Base-by-base conservation (phyloP, 371 early-diverging fungal species). In the Mortierella sp. region DNA sequence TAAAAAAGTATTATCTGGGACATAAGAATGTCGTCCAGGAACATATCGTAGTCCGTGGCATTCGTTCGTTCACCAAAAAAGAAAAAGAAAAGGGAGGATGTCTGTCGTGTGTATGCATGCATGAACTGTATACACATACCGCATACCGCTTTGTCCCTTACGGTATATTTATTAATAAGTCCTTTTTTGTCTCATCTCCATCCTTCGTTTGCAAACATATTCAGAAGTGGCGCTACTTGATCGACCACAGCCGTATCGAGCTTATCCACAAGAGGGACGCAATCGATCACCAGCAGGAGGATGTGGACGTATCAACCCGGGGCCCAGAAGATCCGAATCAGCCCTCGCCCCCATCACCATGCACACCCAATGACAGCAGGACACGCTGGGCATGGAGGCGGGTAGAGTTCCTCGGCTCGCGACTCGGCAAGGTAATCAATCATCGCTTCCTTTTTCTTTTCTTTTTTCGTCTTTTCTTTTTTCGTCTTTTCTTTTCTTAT, bases 351-450 rank as follows among this genome's bases (percentile, higher is more conserved):
- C 10, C 63, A 40, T 53, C 73, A 26, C 48, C 66, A 7, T 65
- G 55, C 10, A 53, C 48, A 4, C 66, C 73, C 29, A 68, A 50
- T 53, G 75, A 44, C 4, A 58, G 26, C 53, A 73, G 31, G 29
- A 61, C 76, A 48, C 69, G 73, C 31, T 66, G 65, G 52, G 76
- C 77, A 26, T 85, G 85, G 82, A 77, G 79, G 40, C 55, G 80
- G 1, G 85, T 74, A 26, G 80, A 81, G 29, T 81, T 79, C 31
- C 66, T 85, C 31, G 72, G 73, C 10, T 85, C 85, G 37, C 55
- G 73, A 68, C 68, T 81, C 2, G 82, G 77, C 41, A 79, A 75
- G 80, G 83, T 83, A 80, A 67, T 41, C n/a, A n/a, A n/a, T n/a
- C 1, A 34, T 34, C 1, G 8, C 22, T n/a, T 10, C 24, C 14